These are phyloP conservation scores for Kingdonia uniflora DNA, from an alignment of 164 flowering plant genomes.

Conservation along the genomic window DNA sequence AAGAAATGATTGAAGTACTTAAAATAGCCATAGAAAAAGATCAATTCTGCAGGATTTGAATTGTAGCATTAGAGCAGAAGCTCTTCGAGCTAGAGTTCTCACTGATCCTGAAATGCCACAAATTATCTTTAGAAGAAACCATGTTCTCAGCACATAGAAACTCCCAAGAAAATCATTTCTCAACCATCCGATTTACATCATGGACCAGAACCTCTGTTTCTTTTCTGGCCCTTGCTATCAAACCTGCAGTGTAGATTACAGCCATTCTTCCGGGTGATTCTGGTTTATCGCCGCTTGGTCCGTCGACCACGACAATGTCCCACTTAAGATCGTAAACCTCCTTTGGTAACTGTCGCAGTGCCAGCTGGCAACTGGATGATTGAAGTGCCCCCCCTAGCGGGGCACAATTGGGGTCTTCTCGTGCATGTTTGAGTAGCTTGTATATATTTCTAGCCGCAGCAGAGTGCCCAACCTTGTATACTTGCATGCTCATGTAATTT, in stretches of 20 bases:
- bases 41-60: constrained; percentile 14
- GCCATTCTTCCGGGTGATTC: constrained; percentile 84
- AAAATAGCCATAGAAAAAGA: neutral
- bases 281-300: constrained; percentile 50
- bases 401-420: constrained; percentile 38
- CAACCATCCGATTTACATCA: constrained; percentile 64
- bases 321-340: constrained; percentile 48
- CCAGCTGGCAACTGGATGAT: constrained; percentile 45
- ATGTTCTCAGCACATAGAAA: constrained; percentile 76
- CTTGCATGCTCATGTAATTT: constrained; percentile 17
- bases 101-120: constrained; percentile 66
- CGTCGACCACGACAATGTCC: constrained; percentile 84
- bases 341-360: constrained; percentile 42
- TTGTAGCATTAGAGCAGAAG: constrained; percentile 34
- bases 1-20: too few species aligned
- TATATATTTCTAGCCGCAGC: constrained; percentile 49
- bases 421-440: constrained; percentile 51
- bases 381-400: constrained; percentile 20
- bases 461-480: constrained; percentile 39
- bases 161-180: constrained; percentile 94
- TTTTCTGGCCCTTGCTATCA: constrained; percentile 58
- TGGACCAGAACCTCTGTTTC: constrained; percentile 61
- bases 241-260: constrained; percentile 58
- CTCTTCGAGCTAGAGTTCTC: constrained; percentile 31
- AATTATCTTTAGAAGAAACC: constrained; percentile 67